phyloP scores from a whole-genome alignment of 1,284 basidiomycete genomes.

The Sphaerobolus stellatus region DNA sequence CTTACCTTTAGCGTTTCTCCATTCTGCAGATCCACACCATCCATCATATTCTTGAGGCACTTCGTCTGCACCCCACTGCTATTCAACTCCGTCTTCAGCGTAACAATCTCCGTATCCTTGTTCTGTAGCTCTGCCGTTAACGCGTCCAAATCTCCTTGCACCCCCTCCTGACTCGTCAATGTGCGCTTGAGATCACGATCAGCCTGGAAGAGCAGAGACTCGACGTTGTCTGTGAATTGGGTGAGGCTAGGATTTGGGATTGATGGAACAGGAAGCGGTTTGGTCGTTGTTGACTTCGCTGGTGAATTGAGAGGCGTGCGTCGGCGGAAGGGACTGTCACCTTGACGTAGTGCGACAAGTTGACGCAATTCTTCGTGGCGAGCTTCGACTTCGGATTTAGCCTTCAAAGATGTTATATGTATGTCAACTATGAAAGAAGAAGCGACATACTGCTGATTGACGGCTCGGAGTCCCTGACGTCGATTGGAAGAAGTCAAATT shows the following conservation, averaged over 20 bases:
- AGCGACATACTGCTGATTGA: too few species aligned
- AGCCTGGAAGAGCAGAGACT: conserved; percentile 54
- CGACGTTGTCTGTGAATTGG: conserved; percentile 36
- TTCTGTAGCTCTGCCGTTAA: conserved; percentile 55
- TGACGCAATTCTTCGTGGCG: conserved; percentile 77
- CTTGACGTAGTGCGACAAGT: conserved; percentile 60
- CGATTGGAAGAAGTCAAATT: too few species aligned
- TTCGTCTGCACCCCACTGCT: conserved; percentile 72
- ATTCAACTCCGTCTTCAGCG: conserved; percentile 61
- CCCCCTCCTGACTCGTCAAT: conserved; percentile 48
- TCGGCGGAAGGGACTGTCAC: conserved; percentile 40
- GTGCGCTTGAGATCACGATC: conserved; percentile 56
- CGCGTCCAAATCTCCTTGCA: conserved; percentile 49
- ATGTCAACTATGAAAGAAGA: too few species aligned
- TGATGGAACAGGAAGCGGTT: too few species aligned
- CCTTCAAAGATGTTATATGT: conserved; percentile 51
- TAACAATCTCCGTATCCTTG: conserved; percentile 60
- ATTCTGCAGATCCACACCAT: conserved; percentile 79
- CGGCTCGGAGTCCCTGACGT: too few species aligned
- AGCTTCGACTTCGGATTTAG: conserved; percentile 60
- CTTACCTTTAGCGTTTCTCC: conserved; percentile 87
- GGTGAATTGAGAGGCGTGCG: conserved; percentile 24
- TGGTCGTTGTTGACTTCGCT: conserved; percentile 21
- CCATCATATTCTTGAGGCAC: conserved; percentile 70
- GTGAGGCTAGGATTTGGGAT: conserved; percentile 22